These are phyloP conservation scores for Geosmithia flava DNA, from an alignment of 2,329 filamentous ascomycete genomes.

Conservation along the genomic window DNA sequence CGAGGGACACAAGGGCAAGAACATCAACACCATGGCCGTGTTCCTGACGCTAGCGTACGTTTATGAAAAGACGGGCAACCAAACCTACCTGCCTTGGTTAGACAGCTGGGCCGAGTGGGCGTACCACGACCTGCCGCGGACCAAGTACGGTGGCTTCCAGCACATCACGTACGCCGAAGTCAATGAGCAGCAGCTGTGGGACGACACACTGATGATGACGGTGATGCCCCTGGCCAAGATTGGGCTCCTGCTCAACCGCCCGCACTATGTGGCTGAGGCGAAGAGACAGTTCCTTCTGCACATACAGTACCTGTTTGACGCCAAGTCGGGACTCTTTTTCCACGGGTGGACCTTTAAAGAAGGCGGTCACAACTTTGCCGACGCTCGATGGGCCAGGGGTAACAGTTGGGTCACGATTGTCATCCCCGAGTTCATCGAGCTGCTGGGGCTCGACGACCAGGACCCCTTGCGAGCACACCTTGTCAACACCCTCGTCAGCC, in stretches of 20 bases:
- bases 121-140: slow-evolving; percentile 62
- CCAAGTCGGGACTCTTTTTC: slow-evolving; percentile 61
- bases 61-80: slow-evolving; percentile 62
- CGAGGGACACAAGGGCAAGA: slow-evolving; percentile 65
- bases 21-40: slow-evolving; percentile 76
- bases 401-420: slow-evolving; percentile 72
- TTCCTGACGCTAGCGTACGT: slow-evolving; percentile 65
- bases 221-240: slow-evolving; percentile 73
- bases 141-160: slow-evolving; percentile 60
- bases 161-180: slow-evolving; percentile 61
- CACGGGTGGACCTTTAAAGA: slow-evolving; percentile 72
- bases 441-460: slow-evolving; percentile 49
- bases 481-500: slow-evolving; percentile 51
- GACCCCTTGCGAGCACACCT: slow-evolving; percentile 51
- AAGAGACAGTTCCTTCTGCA: slow-evolving; percentile 69
- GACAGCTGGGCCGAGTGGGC: slow-evolving; percentile 77
- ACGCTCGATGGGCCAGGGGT: slow-evolving; percentile 44
- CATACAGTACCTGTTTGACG: slow-evolving; percentile 67
- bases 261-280: slow-evolving; percentile 65
- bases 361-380: slow-evolving; percentile 49
- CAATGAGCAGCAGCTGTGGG: slow-evolving; percentile 70
- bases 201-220: slow-evolving; percentile 83
- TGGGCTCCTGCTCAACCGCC: slow-evolving; percentile 54
- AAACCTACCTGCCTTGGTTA: slow-evolving; percentile 62
- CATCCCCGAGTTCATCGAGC: slow-evolving; percentile 70